Evolutionary conservation across 352 stramenopile genomes (phyloP).

Genomic region (Phytophthora agathidicida): DNA sequence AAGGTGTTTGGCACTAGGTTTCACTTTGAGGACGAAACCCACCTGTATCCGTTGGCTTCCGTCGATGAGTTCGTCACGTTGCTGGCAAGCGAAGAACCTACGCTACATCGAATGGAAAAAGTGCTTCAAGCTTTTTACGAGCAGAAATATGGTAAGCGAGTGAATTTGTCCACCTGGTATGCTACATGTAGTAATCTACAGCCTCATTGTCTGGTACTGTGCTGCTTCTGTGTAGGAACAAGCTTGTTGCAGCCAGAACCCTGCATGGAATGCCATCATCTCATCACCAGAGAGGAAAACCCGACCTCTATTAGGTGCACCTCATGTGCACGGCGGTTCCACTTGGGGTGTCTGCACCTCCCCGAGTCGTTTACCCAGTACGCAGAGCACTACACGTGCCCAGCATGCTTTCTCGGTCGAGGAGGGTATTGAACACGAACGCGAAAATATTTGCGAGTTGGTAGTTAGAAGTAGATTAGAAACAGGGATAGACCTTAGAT

Average conservation of each 20-base stretch:
- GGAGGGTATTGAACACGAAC: conserved; percentile 26
- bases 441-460: background rate
- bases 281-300: conserved; percentile 37
- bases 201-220: background rate
- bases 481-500: background rate
- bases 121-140: conserved; percentile 40
- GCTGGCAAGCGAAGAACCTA: conserved; percentile 41
- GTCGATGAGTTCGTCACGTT: conserved; percentile 39
- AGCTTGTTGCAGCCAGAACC: conserved; percentile 22
- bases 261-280: conserved; percentile 48
- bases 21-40: conserved; percentile 69
- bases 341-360: conserved; percentile 61
- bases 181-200: background rate
- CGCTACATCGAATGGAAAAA: conserved; percentile 44
- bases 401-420: conserved; percentile 64
- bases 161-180: background rate
- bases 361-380: conserved; percentile 67
- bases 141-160: conserved; percentile 34
- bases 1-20: conserved; percentile 30
- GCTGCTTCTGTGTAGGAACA: conserved; percentile 7
- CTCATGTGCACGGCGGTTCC: conserved; percentile 50
- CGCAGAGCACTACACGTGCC: conserved; percentile 62
- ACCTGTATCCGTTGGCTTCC: conserved; percentile 64
- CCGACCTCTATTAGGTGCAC: conserved; percentile 53
- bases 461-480: background rate